Percentiles rank a stretch among this genome's conserved stretches.
These are phyloP conservation scores for Aspergillus sp. DNA, from an alignment of 2,329 filamentous ascomycete species.

Conservation along the genomic window DNA sequence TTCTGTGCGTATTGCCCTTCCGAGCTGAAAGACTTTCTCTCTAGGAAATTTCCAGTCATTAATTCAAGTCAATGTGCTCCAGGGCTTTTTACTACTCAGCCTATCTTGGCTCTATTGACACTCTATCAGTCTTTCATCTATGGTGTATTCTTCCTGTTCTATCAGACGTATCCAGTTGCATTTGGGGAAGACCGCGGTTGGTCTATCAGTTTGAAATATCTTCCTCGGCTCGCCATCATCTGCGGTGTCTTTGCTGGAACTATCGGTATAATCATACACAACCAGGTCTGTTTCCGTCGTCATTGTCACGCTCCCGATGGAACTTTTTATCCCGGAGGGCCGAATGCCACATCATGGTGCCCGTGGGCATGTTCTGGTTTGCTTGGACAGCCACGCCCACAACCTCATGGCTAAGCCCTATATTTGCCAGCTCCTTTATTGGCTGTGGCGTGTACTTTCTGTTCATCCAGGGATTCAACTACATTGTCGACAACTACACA, in stretches of 20 bases:
- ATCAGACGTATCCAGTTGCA: not conserved
- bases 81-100: not conserved
- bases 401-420: constrained; percentile 5
- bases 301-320: not conserved
- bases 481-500: constrained; percentile 53
- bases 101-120: not conserved
- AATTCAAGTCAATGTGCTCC: no score
- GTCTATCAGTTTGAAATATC: not conserved
- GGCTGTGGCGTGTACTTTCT: constrained; percentile 55
- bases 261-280: no score
- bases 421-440: constrained; percentile 45
- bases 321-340: constrained; percentile 13
- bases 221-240: not conserved
- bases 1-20: no score
- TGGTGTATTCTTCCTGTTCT: not conserved
- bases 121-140: constrained; percentile 1
- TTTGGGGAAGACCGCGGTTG: not conserved
- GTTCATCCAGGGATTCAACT: constrained; percentile 54
- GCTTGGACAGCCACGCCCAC: constrained; percentile 16
- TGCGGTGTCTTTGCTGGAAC: not conserved
- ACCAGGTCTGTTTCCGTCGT: not conserved
- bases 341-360: constrained; percentile 19
- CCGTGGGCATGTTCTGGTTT: constrained; percentile 28
- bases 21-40: no score
- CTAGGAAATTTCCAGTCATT: no score